A percentile compares a stretch with the other conserved stretches of the same genome.
These are phyloP conservation scores for Taphrina deformans DNA, from an alignment of 1,139 yeast genomes.

Conservation along the genomic window DNA sequence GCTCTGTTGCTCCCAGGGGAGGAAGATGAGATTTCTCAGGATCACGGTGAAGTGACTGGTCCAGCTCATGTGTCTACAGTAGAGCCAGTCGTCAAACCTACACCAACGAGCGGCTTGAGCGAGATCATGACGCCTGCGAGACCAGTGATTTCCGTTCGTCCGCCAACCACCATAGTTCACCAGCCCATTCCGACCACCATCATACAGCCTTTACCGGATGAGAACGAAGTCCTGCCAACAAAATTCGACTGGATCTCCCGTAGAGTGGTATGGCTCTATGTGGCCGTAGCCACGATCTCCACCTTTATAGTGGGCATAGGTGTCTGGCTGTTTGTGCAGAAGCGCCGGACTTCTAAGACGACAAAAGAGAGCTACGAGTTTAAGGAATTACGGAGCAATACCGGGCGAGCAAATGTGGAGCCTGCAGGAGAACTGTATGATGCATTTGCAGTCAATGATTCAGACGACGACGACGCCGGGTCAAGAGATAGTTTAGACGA, in stretches of 20 bases:
- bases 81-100: not conserved
- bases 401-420: not conserved
- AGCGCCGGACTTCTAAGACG: not conserved
- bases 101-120: not conserved
- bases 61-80: conserved; percentile 10
- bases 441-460: conserved; percentile 20
- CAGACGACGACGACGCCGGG: conserved; percentile 8
- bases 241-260: conserved; percentile 10
- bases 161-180: not conserved
- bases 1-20: conserved; percentile 47
- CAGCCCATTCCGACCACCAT: conserved; percentile 25
- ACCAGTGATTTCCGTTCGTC: not conserved
- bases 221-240: not conserved
- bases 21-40: conserved; percentile 42
- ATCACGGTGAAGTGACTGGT: not conserved
- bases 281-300: not conserved
- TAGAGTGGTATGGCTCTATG: conserved; percentile 17
- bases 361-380: conserved; percentile 29
- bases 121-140: conserved; percentile 1
- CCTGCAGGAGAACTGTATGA: conserved; percentile 20
- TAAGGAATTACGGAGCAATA: not conserved
- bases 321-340: conserved; percentile 14
- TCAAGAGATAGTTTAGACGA: conserved; percentile 15
- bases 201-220: conserved; percentile 26
- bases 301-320: conserved; percentile 1